These are phyloP conservation scores for Lepraria neglecta DNA, from an alignment of 495 filamentous ascomycete species.

Conservation along the genomic window DNA sequence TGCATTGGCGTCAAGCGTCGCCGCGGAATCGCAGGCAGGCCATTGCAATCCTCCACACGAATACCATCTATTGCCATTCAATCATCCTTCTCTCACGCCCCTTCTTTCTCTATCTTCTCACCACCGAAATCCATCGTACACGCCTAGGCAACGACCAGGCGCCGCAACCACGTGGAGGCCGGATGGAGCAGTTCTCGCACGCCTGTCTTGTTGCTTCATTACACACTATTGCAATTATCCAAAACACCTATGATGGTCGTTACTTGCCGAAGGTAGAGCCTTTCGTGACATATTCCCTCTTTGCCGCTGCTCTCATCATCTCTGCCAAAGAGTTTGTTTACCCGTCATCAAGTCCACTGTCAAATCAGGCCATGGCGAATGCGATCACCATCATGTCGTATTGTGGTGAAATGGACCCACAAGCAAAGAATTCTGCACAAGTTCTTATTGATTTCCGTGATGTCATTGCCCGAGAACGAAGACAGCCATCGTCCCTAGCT, in stretches of 20 bases:
- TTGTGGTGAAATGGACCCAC: slow-evolving; percentile 57
- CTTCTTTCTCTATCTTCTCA: slow-evolving; percentile 56
- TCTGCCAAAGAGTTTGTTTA: slow-evolving; percentile 64
- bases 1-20: slow-evolving; percentile 48
- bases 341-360: slow-evolving; percentile 51
- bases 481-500: slow-evolving; percentile 38
- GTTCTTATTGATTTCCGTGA: slow-evolving; percentile 57
- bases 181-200: slow-evolving; percentile 60
- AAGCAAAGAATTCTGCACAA: slow-evolving; percentile 57
- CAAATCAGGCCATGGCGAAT: slow-evolving; percentile 50
- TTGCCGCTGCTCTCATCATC: slow-evolving; percentile 62
- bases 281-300: slow-evolving; percentile 67
- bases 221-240: slow-evolving; percentile 57
- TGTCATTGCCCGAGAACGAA: slow-evolving; percentile 44
- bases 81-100: slow-evolving; percentile 64
- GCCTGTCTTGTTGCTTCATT: slow-evolving; percentile 64
- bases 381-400: slow-evolving; percentile 55
- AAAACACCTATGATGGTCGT: slow-evolving; percentile 49
- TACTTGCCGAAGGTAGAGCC: slow-evolving; percentile 64
- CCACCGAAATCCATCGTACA: slow-evolving; percentile 41
- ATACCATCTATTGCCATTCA: slow-evolving; percentile 66
- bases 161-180: slow-evolving; percentile 32
- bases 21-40: slow-evolving; percentile 46
- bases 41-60: slow-evolving; percentile 59
- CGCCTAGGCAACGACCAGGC: slow-evolving; percentile 26